Evolutionary conservation across 345 rosid genomes (phyloP).

Genomic region (Odontarrhena argentea): DNA sequence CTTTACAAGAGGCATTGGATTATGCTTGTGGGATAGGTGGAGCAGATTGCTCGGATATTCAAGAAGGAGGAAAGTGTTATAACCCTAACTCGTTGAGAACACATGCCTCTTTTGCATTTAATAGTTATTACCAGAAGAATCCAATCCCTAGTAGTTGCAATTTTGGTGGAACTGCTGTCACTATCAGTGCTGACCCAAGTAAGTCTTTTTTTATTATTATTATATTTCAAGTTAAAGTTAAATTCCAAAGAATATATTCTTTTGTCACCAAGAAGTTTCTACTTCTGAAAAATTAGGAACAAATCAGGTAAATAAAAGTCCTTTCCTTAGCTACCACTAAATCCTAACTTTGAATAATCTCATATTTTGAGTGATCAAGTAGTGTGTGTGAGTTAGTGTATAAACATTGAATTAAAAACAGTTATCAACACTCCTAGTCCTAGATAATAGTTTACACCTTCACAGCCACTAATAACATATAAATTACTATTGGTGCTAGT

Average conservation of each 20-base stretch:
- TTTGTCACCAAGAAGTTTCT: background rate
- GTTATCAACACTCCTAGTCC: too few relatives aligned
- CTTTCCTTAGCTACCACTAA: too few relatives aligned
- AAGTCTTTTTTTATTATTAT: constrained; percentile 33
- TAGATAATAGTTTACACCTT: too few relatives aligned
- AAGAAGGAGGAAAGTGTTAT: constrained; percentile 67
- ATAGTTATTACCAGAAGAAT: constrained; percentile 81
- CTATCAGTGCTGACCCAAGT: constrained; percentile 88
- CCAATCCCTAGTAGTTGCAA: constrained; percentile 86
- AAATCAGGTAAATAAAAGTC: background rate
- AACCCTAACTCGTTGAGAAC: constrained; percentile 61
- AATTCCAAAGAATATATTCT: background rate
- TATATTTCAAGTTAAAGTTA: background rate
- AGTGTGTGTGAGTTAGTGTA: too few relatives aligned
- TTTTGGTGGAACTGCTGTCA: constrained; percentile 82
- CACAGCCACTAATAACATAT: too few relatives aligned
- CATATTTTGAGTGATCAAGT: too few relatives aligned
- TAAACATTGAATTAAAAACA: too few relatives aligned
- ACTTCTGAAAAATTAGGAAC: background rate
- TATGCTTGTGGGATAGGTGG: constrained; percentile 88
- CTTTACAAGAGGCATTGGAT: constrained; percentile 82
- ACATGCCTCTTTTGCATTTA: constrained; percentile 91
- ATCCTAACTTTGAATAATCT: too few relatives aligned
- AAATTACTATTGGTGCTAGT: too few relatives aligned
- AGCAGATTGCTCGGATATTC: constrained; percentile 74